phyloP scores from a whole-genome alignment of 768 basidiomycete species.

The Rhodosporidiobolus sp. region DNA sequence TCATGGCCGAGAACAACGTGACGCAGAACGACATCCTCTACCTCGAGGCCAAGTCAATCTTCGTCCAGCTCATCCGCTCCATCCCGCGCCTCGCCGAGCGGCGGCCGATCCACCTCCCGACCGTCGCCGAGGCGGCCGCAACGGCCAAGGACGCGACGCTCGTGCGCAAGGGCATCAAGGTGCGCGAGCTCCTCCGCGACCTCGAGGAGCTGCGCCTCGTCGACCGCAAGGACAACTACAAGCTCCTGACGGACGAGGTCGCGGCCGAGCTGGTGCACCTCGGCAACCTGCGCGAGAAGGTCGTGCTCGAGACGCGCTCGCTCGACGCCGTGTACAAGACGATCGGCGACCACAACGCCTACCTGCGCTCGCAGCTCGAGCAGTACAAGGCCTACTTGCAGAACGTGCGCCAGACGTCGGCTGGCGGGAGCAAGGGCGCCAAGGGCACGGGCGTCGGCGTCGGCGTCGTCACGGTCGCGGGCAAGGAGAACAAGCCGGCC shows the following conservation, averaged over 20 bases:
- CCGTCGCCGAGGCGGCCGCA: conserved; percentile 88
- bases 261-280: conserved; percentile 90
- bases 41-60: conserved; percentile 99
- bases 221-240: conserved; percentile 75
- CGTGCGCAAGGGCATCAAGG: conserved; percentile 96
- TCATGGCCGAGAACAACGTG: conserved; percentile 83
- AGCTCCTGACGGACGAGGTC: conserved; percentile 96
- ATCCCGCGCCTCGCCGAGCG: conserved; percentile 79
- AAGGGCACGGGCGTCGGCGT: conserved; percentile 70
- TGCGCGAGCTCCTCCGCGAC: conserved; percentile 97
- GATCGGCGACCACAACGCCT: conserved; percentile 98
- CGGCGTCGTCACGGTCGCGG: conserved; percentile 90
- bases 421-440: conserved; percentile 53
- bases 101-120: conserved; percentile 80
- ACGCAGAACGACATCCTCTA: conserved; percentile 97
- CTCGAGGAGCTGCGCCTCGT: conserved; percentile 85
- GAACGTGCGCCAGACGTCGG: conserved; percentile 87
- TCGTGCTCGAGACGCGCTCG: conserved; percentile 82
- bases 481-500: conserved; percentile 87
- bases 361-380: conserved; percentile 89
- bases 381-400: conserved; percentile 99
- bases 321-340: conserved; percentile 98
- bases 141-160: conserved; percentile 95
- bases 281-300: conserved; percentile 94
- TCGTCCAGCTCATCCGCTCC: conserved; percentile 94